Base-by-base conservation (phyloP, 202 grass and related monocot species). In the Elaeis oleifera region DNA sequence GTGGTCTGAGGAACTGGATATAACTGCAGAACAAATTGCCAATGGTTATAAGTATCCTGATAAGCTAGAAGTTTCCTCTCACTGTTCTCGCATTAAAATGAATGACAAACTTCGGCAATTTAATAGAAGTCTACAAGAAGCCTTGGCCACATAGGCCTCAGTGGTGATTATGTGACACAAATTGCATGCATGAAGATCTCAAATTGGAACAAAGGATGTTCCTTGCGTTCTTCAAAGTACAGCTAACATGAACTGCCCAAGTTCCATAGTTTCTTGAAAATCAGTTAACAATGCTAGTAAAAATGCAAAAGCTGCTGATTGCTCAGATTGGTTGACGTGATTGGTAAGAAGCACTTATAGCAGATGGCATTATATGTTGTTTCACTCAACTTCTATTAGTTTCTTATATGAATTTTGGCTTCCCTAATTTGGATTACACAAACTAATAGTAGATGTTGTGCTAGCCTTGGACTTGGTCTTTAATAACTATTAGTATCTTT, bases 1-100 rank as follows among this genome's bases (percentile, higher is more conserved):
- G 54, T 76, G 74, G 53, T 68, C 79, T 8, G 81, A 83, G 70
- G 91, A 90, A 61, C 60, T 83, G 23, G 82, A 73, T 69, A 78
- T 72, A 72, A 79, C 76, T 23, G 71, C 67, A 65, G 79, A 85
- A 52, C 58, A 71, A 63, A 80, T 83, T 76, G 81, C 70, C 58
- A 58, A 32, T 56, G 68, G 71, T 18, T 77, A 65, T 56, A 84
- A 77, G 87, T 67, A 87, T 74, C 71, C 66, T 67, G 78, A 72
- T 71, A 80, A 32, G 56, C 26, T 59, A 72, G 74, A 80, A 32
- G 56, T 36, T 59, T 17, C 59, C n/a, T 24, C 61, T 65, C 71
- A 78, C 19, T 71, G 23, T 55, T 76, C 85, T 65, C 63, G 58
- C 56, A 63, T 65, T 14, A 61, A 77, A 51, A 85, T 74, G 60